Conservation (phyloP, 805 yeast species). For the Torulaspora indica region DNA sequence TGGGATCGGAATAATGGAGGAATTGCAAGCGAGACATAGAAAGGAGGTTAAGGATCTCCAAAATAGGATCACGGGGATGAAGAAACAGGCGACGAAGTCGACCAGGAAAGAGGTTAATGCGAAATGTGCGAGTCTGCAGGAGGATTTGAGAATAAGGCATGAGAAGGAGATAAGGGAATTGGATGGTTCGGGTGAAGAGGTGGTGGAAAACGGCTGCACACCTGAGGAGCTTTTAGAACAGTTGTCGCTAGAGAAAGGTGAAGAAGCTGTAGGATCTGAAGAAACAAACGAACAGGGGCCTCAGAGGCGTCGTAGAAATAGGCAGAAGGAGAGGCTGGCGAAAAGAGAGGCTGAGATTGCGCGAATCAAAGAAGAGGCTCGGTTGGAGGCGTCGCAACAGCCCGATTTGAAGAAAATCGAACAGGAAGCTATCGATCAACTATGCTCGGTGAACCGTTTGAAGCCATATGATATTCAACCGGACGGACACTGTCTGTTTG, state of each 20-base stretch:
- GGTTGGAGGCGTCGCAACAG: slow-evolving; percentile 56
- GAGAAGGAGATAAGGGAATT: slow-evolving; percentile 43
- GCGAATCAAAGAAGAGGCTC: slow-evolving; percentile 60
- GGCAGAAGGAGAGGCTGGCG: slow-evolving; percentile 81
- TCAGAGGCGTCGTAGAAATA: slow-evolving; percentile 46
- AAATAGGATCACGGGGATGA: slow-evolving; percentile 66
- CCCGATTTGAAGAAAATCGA: slow-evolving; percentile 73
- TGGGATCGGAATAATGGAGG: slow-evolving; percentile 17
- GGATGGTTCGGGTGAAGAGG: slow-evolving; percentile 17
- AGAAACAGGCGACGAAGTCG: slow-evolving; percentile 78
- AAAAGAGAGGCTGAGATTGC: slow-evolving; percentile 67
- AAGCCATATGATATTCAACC: slow-evolving; percentile 68
- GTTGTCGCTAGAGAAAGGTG: slow-evolving; percentile 38
- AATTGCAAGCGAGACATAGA: slow-evolving; percentile 47
- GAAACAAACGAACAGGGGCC: slow-evolving; percentile 7
- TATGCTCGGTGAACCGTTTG: slow-evolving; percentile 49
- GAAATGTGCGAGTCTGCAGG: slow-evolving; percentile 58
- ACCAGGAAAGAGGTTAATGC: slow-evolving; percentile 61
- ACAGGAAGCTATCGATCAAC: slow-evolving; percentile 53
- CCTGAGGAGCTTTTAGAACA: slow-evolving; percentile 68
- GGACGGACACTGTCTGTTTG: slow-evolving; percentile 92
- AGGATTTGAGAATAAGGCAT: slow-evolving; percentile 51
- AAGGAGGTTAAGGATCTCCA: slow-evolving; percentile 64
- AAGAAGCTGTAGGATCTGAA: slow-evolving; percentile 12
- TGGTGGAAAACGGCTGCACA: slow-evolving; percentile 47